Conservation (phyloP, 345 rosid genomes). For the Mallotus nudiflorus region DNA sequence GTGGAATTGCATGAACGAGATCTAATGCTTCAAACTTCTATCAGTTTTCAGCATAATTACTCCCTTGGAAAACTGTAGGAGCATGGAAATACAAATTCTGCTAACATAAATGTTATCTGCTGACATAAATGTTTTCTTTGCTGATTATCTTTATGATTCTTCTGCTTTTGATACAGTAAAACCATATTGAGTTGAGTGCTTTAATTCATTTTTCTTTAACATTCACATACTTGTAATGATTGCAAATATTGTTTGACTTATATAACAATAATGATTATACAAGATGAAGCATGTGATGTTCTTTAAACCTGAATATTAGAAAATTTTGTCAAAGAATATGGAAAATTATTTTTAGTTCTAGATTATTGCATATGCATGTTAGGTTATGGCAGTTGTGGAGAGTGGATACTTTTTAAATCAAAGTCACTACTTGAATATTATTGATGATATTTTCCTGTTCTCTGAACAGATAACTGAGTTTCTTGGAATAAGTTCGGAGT, state of each 20-base stretch:
- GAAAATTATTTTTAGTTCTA: background rate
- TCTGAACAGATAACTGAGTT: constrained; percentile 56
- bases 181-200: background rate
- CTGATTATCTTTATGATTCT: background rate
- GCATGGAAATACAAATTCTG: background rate
- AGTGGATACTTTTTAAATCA: background rate
- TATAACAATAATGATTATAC: background rate
- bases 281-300: background rate
- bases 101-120: background rate
- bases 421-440: constrained; percentile 9
- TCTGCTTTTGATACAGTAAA: background rate
- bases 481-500: constrained; percentile 54
- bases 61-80: background rate
- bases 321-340: background rate
- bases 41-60: background rate
- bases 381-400: background rate
- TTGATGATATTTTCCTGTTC: constrained; percentile 21
- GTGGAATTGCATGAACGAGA: background rate
- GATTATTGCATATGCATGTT: background rate
- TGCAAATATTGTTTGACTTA: background rate
- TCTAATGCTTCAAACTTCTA: background rate
- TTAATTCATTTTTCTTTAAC: background rate
- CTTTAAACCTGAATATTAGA: background rate
- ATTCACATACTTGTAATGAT: no score
- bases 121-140: background rate